These are phyloP conservation scores for Paspalum vaginatum DNA, from an alignment of 176 grass and related monocot species.

Conservation along the genomic window DNA sequence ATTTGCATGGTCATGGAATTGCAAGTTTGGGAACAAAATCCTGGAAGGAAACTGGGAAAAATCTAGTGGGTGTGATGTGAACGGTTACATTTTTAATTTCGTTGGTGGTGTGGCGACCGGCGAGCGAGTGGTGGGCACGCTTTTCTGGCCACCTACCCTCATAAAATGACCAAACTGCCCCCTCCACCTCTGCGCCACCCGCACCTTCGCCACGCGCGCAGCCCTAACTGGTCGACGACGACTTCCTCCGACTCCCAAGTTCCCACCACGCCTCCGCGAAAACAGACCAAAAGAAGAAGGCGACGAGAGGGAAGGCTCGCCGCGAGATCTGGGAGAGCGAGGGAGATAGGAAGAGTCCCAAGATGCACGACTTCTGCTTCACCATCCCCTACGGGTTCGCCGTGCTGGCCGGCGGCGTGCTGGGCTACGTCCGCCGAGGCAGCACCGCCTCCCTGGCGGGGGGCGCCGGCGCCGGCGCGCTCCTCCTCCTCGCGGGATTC, in stretches of 20 bases:
- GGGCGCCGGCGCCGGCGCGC: conserved; percentile 61
- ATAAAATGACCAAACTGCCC: not conserved
- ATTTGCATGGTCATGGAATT: too few relatives aligned
- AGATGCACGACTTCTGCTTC: conserved; percentile 99
- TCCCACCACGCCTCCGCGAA: not conserved
- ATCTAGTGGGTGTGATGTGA: not conserved
- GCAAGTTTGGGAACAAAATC: too few relatives aligned
- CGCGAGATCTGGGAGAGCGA: conserved; percentile 49
- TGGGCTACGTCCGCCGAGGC: conserved; percentile 76
- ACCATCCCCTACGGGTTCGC: conserved; percentile 89
- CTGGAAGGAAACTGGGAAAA: too few relatives aligned
- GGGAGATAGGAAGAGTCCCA: not conserved
- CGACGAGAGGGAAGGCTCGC: not conserved
- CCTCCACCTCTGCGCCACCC: not conserved
- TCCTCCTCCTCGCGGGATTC: conserved; percentile 81
- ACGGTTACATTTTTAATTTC: not conserved
- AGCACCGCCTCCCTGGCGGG: conserved; percentile 86
- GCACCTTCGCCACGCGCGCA: not conserved
- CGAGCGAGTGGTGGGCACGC: conserved; percentile 31
- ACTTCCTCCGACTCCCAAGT: conserved; percentile 28
- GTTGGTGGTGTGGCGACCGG: not conserved
- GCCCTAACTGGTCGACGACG: conserved; percentile 9
- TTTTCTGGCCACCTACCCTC: not conserved
- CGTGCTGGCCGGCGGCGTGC: conserved; percentile 67
- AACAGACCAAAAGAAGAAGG: not conserved